Conservation (phyloP, 345 rosid genomes). For the Linum tenue region DNA sequence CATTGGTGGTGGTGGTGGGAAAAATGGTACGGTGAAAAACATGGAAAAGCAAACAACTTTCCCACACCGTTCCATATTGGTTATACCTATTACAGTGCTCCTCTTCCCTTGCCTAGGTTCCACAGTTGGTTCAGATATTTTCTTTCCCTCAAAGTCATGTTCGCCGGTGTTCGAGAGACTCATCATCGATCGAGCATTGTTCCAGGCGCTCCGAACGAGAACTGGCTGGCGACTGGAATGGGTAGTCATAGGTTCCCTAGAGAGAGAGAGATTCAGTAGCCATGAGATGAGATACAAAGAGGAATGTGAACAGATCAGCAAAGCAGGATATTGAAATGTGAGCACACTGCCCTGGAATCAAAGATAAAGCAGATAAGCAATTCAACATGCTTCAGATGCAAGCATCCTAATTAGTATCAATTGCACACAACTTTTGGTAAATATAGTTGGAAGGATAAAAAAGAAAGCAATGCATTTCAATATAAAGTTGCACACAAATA, state of each 20-base stretch:
- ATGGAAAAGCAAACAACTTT: too few species aligned
- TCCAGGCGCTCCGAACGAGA: too few species aligned
- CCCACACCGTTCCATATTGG: neutral
- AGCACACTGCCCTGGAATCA: neutral
- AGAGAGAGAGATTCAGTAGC: neutral
- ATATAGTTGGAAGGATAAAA: neutral
- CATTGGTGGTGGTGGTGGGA: too few species aligned
- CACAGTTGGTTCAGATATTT: neutral
- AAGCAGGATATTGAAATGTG: neutral
- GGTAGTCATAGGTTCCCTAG: too few species aligned
- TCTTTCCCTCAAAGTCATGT: too few species aligned
- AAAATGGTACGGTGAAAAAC: too few species aligned
- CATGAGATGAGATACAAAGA: neutral
- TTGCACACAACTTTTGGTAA: neutral
- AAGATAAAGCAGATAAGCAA: neutral
- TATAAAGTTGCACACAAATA: neutral
- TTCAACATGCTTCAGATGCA: neutral
- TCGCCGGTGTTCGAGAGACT: too few species aligned
- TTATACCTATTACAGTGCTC: neutral
- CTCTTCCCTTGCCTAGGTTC: neutral
- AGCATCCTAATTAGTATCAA: neutral
- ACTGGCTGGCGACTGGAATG: too few species aligned
- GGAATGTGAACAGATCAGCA: neutral
- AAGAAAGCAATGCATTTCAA: too few species aligned
- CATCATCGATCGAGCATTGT: too few species aligned